phyloP scores from a whole-genome alignment of 345 rosid species.

The Populus nigra region DNA sequence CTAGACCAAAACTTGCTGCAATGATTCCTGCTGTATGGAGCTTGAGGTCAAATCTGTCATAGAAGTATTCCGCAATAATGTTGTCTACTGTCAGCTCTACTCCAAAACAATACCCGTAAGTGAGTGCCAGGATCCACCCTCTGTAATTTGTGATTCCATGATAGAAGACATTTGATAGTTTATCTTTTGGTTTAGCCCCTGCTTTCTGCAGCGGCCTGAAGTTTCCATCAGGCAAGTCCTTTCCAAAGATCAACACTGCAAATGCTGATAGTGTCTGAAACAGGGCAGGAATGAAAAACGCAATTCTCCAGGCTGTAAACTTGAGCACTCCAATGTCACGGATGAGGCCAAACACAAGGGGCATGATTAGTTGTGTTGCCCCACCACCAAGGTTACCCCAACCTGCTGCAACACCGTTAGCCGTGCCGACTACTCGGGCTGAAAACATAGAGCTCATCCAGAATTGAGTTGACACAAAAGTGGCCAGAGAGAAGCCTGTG shows the following conservation, averaged over 20 bases:
- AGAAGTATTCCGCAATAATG: conserved; percentile 81
- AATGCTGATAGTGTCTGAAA: conserved; percentile 70
- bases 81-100: conserved; percentile 84
- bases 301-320: conserved; percentile 85
- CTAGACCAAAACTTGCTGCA: conserved; percentile 78
- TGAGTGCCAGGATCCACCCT: conserved; percentile 75
- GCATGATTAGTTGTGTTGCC: conserved; percentile 92
- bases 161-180: conserved; percentile 42
- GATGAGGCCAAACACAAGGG: conserved; percentile 53
- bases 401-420: conserved; percentile 77
- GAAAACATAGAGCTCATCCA: conserved; percentile 98
- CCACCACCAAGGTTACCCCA: conserved; percentile 97
- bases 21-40: conserved; percentile 82
- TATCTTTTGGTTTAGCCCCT: conserved; percentile 66
- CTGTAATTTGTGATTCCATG: conserved; percentile 63
- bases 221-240: conserved; percentile 85
- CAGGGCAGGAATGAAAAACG: conserved; percentile 76
- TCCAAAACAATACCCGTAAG: conserved; percentile 87
- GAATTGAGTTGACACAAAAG: conserved; percentile 83
- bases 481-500: conserved; percentile 73
- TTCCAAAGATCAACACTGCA: conserved; percentile 61
- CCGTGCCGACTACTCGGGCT: conserved; percentile 61
- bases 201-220: conserved; percentile 52
- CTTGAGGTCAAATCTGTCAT: conserved; percentile 66
- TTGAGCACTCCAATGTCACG: conserved; percentile 54